Base-by-base conservation (phyloP, 2,329 filamentous ascomycete species). In the Aspergillus fumigatiaffinis region DNA sequence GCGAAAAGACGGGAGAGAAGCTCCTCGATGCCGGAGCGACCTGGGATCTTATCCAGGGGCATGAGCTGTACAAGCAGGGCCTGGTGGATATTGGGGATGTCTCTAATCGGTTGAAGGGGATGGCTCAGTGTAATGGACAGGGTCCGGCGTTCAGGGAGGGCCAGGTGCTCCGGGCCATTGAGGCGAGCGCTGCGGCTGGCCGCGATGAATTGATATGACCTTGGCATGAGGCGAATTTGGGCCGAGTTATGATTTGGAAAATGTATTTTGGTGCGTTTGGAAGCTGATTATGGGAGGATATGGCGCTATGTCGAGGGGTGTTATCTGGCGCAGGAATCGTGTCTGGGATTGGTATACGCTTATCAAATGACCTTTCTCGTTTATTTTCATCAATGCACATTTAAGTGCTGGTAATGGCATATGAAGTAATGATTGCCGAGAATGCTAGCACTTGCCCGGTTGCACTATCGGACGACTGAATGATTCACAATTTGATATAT, bases 21-120 rank as follows among this genome's bases (percentile, higher is more conserved):
- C 76, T 95, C 14, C 79, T 94, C 6, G 88, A 88, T 41, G 88
- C 88, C 0, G 87, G 87, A 20, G 90, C 91, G 2, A 88, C 92
- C 0, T 97, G 93, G 93, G 92, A 97, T 67, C 80, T 92, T 54
- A 94, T 97, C 59, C 89, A 95, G 68, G 81, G 79, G 53, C 91
- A 96, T 73, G 85, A 90, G 6, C 76, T 92, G 8, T 95, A 89
- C 71, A 85, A 87, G 71, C 82, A 84, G 50, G 91, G 92, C 0
- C 79, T 90, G 21, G 87, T 97, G 26, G 90, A 97, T 72, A 86
- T 97, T 12, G 87, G 82, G 41, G 84, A 89, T 70, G 89, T 97
- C 32, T 92, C 88, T 71, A 89, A 94, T 68, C 81, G 86, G 12
- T 78, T 97, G 53, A 92, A 91, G 77, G 80, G 82, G 20, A 78